phyloP scores from a whole-genome alignment of 2,329 filamentous ascomycete species.

The Beauveria brongniartii region DNA sequence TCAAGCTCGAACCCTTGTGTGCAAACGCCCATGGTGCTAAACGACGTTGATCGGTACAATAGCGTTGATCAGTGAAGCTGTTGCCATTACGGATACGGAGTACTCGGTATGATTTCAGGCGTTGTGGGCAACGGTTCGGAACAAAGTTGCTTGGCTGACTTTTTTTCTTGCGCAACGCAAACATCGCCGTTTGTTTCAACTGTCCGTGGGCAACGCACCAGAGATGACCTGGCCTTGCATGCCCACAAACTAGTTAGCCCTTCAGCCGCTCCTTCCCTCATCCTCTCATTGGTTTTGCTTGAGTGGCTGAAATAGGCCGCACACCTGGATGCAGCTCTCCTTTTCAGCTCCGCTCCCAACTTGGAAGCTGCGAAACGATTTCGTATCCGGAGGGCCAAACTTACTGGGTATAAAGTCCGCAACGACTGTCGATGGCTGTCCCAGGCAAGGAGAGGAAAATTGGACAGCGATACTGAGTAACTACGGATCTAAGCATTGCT shows the following conservation, averaged over 20 bases:
- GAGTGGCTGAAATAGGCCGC: neutral
- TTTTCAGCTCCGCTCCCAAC: conserved; percentile 1
- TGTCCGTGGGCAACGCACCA: too few relatives aligned
- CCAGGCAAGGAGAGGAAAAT: neutral
- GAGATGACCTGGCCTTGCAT: neutral
- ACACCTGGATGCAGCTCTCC: conserved; percentile 3
- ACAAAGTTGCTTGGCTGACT: neutral
- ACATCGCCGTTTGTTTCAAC: neutral
- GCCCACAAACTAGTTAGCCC: neutral
- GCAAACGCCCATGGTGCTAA: too few relatives aligned
- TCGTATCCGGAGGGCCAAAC: too few relatives aligned
- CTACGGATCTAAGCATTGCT: neutral
- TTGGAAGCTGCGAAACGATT: neutral
- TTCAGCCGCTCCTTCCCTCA: conserved; percentile 1
- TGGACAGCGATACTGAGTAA: neutral
- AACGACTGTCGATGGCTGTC: neutral
- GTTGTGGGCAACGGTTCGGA: too few relatives aligned
- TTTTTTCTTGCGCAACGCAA: neutral
- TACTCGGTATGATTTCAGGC: too few relatives aligned
- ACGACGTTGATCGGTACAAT: too few relatives aligned
- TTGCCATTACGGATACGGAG: too few relatives aligned
- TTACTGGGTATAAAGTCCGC: neutral
- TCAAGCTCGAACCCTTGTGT: neutral
- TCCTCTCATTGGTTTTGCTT: neutral
- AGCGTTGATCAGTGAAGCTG: too few relatives aligned